A percentile compares a stretch with the other conserved stretches of the same genome.
Conservation (phyloP, 306 rosid genomes). For the Alnus glutinosa region DNA sequence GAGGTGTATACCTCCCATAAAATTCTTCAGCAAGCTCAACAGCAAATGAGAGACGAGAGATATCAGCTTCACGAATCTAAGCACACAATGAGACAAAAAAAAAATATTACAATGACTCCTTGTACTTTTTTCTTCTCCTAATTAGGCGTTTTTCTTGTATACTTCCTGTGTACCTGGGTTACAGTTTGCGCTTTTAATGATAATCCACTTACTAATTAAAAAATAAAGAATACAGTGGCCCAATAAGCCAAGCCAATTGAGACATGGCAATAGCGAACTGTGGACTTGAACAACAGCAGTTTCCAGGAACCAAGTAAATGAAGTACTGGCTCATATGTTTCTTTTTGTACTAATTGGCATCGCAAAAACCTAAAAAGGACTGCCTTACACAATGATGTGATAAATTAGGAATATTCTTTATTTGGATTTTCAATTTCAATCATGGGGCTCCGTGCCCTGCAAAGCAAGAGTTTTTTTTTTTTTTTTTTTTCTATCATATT, state of each 20-base stretch:
- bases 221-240: neutral
- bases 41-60: slow-evolving; percentile 92
- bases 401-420: neutral
- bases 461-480: neutral
- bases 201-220: too few species aligned
- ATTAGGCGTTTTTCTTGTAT: too few species aligned
- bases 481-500: neutral
- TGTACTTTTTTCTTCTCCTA: too few species aligned
- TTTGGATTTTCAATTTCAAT: neutral
- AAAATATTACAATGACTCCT: neutral
- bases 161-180: too few species aligned
- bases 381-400: neutral
- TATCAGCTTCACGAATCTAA: slow-evolving; percentile 98
- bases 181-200: too few species aligned
- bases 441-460: neutral
- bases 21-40: slow-evolving; percentile 99
- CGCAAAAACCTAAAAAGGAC: neutral
- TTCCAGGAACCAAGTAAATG: neutral
- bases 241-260: neutral
- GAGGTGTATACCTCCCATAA: slow-evolving; percentile 81
- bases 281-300: slow-evolving; percentile 8
- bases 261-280: neutral
- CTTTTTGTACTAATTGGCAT: neutral
- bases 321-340: neutral
- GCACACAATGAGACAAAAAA: slow-evolving; percentile 33